Evolutionary conservation across 1,284 basidiomycete species (phyloP).

Genomic region (Spongispora temasekensis): DNA sequence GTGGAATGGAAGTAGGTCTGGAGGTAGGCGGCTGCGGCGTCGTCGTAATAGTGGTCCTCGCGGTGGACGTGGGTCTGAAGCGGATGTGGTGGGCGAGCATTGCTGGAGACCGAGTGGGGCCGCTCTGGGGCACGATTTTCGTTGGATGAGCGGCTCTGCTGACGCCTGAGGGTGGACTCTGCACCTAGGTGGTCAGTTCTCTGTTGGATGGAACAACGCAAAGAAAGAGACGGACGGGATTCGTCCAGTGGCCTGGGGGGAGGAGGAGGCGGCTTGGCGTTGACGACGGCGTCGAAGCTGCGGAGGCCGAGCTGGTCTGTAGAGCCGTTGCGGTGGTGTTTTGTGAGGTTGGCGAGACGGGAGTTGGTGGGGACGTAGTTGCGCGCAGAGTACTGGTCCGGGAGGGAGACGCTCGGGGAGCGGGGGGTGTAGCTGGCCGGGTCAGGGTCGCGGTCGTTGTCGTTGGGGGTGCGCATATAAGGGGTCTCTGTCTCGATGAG

Average conservation of each 20-base stretch:
- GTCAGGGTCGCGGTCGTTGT: constrained; percentile 35
- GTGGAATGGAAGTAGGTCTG: constrained; percentile 57
- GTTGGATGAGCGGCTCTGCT: constrained; percentile 20
- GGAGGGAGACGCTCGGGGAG: constrained; percentile 62
- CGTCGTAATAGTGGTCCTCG: constrained; percentile 45
- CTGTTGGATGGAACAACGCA: too few species aligned
- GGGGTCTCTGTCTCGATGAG: constrained; percentile 46
- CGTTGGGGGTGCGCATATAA: constrained; percentile 30
- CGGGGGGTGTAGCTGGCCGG: constrained; percentile 63
- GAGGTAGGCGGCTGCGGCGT: constrained; percentile 57
- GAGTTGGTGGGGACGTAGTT: constrained; percentile 22
- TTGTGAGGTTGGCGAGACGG: constrained; percentile 26
- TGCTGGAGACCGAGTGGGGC: too few species aligned
- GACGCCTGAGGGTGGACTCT: constrained; percentile 20
- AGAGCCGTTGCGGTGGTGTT: constrained; percentile 43
- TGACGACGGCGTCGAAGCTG: constrained; percentile 55
- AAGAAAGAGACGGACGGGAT: constrained; percentile 26
- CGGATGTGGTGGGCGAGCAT: constrained; percentile 24
- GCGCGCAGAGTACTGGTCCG: constrained; percentile 41
- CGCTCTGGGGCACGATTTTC: constrained; percentile 21
- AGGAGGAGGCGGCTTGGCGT: too few species aligned
- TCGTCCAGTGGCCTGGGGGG: constrained; percentile 35
- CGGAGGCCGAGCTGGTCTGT: constrained; percentile 63
- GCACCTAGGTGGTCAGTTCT: too few species aligned
- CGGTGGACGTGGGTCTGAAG: constrained; percentile 31